These are phyloP conservation scores for Tolypocladium inflatum DNA, from an alignment of 2,329 filamentous ascomycete genomes.

Conservation along the genomic window DNA sequence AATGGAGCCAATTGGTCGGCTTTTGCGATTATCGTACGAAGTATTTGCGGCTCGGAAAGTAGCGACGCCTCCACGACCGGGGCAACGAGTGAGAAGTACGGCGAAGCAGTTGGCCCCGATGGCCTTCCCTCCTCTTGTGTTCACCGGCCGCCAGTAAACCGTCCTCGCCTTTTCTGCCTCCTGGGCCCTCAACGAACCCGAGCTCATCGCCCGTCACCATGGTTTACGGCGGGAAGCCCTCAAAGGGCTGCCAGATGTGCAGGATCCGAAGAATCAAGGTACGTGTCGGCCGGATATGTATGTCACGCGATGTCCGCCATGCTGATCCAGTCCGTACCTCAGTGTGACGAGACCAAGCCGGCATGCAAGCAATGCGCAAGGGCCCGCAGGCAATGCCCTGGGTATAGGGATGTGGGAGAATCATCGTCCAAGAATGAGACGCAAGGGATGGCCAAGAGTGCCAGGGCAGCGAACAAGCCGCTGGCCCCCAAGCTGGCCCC, in stretches of 20 bases:
- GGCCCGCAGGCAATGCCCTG: constrained; percentile 51
- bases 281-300: constrained; percentile 5
- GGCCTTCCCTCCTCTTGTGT: not conserved
- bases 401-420: constrained; percentile 60
- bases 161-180: not conserved
- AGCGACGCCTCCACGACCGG: not conserved
- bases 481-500: constrained; percentile 42
- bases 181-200: not conserved
- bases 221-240: constrained; percentile 57
- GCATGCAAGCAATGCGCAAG: constrained; percentile 55
- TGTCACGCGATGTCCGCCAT: not conserved
- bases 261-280: constrained; percentile 64
- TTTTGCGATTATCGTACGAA: not conserved
- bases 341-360: constrained; percentile 60
- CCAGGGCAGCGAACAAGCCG: constrained; percentile 51
- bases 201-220: constrained; percentile 23
- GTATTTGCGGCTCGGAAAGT: not conserved
- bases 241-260: constrained; percentile 63
- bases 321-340: not conserved
- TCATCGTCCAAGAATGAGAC: constrained; percentile 29
- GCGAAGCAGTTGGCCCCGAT: constrained; percentile 5
- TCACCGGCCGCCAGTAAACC: not conserved
- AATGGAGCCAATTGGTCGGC: not conserved
- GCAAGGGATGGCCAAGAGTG: constrained; percentile 44
- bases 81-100: not conserved